Conservation (phyloP, 257 asterid genomes). For the Pogostemon cablin region DNA sequence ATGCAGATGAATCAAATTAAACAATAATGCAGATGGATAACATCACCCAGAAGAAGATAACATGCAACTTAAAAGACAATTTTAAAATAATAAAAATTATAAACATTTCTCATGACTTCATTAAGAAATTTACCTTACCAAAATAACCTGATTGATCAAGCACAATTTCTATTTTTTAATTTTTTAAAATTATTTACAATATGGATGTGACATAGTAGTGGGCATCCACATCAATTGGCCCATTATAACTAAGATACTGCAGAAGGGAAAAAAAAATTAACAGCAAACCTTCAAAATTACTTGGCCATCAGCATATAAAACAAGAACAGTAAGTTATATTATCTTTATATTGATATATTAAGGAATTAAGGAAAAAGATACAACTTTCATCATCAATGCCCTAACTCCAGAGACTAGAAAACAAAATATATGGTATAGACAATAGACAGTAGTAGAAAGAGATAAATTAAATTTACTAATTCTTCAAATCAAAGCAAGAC, state of each 20-base stretch:
- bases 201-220: not conserved
- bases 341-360: not conserved
- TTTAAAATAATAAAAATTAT: not conserved
- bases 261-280: not conserved
- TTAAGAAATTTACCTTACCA: slow-evolving; percentile 4
- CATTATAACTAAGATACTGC: not conserved
- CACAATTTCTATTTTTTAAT: not conserved
- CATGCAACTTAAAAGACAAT: not conserved
- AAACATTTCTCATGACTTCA: not conserved
- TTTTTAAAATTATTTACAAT: not conserved
- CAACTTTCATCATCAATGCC: slow-evolving; percentile 16
- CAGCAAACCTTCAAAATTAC: slow-evolving; percentile 14
- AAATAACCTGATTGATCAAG: slow-evolving; percentile 1
- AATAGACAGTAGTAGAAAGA: not conserved
- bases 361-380: not conserved
- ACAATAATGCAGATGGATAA: not conserved
- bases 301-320: not conserved
- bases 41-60: slow-evolving; percentile 11
- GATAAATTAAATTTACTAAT: not conserved
- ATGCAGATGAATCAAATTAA: slow-evolving; percentile 1
- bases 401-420: not conserved
- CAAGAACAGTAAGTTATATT: not conserved
- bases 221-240: slow-evolving; percentile 7
- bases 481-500: not conserved
- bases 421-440: not conserved